Evolutionary conservation across 306 rosid species (phyloP), one percentile per base, ranked within the genome.

Genomic region (Amphicarpaea edgeworthii): DNA sequence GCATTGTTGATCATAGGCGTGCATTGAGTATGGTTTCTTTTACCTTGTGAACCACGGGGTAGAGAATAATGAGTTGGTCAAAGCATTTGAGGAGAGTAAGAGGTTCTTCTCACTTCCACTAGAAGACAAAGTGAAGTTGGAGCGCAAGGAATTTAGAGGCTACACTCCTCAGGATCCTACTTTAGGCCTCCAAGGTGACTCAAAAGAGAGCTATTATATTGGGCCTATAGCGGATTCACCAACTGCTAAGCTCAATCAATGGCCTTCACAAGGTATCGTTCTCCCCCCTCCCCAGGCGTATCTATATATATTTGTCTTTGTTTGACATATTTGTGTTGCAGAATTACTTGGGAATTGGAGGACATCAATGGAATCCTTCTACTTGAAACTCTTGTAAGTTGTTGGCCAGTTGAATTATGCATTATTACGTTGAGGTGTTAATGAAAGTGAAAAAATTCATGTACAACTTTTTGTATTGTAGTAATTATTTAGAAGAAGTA

Each of bases 321-420:
- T 30, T 61, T 61, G 24, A 40, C 11, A 40, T 40, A 40, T 40
- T 4, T 12, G 30, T 40, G 0, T 62, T 62, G 69, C 50, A 64
- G 70, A 64, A 2, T 9, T 12, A 64, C 70, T 64, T 38, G n/a
- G 1, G 20, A 64, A 64, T 40, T 64, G 70, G 70, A 64, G 50
- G 40, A 1, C 16, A 4, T 40, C 50, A 20, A 64, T 64, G 32
- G 50, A 64, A 40, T 40, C 17, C n/a, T 19, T 40, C 5, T 64
- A 64, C n/a, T 64, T 17, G 70, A 64, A 64, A 64, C 50, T 64
- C 50, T 64, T 64, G 70, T 64, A 38, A 64, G 70, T 64, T 38
- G 15, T 17, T 23, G 12, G 61, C 4, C 7, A 6, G 6, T 7
- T 30, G 6, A 30, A 30, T 3, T 30, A 30, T 30, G 37, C 37